These are phyloP conservation scores for Chrysanthemum lavandulifolium DNA, from an alignment of 129 eudicot species.

Conservation along the genomic window DNA sequence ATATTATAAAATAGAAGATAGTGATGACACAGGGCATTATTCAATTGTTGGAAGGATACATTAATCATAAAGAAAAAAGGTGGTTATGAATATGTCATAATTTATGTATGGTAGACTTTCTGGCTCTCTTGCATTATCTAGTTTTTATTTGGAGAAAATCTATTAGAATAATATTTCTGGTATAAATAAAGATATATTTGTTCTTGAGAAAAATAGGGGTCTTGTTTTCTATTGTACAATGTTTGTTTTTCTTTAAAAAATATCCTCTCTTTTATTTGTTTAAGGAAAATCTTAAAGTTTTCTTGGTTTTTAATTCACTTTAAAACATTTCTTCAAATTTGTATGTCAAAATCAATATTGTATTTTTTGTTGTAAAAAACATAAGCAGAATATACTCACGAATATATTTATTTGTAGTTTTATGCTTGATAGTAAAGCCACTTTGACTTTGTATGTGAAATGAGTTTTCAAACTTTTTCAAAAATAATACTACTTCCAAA, in stretches of 20 bases:
- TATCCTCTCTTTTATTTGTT: background rate
- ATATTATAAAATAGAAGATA: background rate
- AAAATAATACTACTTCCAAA: no score
- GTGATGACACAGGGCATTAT: constrained; percentile 9
- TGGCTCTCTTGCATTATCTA: background rate
- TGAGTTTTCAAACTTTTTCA: no score
- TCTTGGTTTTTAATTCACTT: no score
- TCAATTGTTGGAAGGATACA: constrained; percentile 30
- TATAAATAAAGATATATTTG: background rate
- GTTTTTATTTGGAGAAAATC: constrained; percentile 5
- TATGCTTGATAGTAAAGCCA: background rate
- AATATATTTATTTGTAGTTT: background rate
- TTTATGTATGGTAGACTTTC: background rate
- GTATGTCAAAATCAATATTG: background rate
- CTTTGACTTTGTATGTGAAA: background rate
- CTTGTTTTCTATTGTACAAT: background rate
- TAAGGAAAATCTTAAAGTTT: no score
- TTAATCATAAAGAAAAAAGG: constrained; percentile 20
- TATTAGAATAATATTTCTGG: background rate
- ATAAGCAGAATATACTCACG: background rate
- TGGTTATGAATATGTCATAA: constrained; percentile 3
- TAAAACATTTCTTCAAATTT: background rate
- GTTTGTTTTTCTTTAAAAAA: background rate
- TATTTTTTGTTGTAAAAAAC: background rate
- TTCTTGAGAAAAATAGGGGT: background rate